These are phyloP conservation scores for Cymbopogon flexuosus DNA, from an alignment of 202 grass and related monocot genomes.

Conservation along the genomic window DNA sequence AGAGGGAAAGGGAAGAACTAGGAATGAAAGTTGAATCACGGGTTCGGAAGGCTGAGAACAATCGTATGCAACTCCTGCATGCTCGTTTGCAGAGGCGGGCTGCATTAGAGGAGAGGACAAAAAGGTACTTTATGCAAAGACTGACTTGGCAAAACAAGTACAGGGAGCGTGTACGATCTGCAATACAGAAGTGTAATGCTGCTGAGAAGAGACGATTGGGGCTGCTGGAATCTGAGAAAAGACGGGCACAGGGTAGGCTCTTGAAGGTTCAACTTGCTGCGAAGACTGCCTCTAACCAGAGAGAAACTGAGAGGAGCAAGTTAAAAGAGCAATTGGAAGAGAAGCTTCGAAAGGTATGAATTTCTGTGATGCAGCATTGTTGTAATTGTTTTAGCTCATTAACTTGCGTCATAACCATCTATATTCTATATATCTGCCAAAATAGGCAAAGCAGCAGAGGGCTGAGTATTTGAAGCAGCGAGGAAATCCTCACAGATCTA, in stretches of 20 bases:
- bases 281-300: constrained; percentile 50
- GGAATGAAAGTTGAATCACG: constrained; percentile 61
- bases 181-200: constrained; percentile 68
- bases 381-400: constrained; percentile 7
- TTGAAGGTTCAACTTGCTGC: constrained; percentile 54
- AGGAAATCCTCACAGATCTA: constrained; percentile 44
- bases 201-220: constrained; percentile 62
- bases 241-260: constrained; percentile 48
- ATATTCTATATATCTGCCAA: constrained; percentile 9
- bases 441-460: constrained; percentile 72
- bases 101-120: constrained; percentile 70
- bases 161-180: constrained; percentile 69
- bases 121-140: constrained; percentile 50
- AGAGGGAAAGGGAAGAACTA: constrained; percentile 71
- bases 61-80: constrained; percentile 60
- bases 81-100: constrained; percentile 62
- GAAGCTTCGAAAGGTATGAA: constrained; percentile 64
- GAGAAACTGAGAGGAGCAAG: constrained; percentile 66
- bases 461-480: constrained; percentile 67
- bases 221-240: constrained; percentile 73
- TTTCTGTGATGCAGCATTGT: constrained; percentile 11
- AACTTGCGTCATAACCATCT: neutral
- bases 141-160: constrained; percentile 59
- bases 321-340: constrained; percentile 72
- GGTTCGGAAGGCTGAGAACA: constrained; percentile 60